A percentile compares a stretch with the other conserved stretches of the same genome.
Conservation (phyloP, 495 filamentous ascomycete genomes). For the Penicillium angulare region DNA sequence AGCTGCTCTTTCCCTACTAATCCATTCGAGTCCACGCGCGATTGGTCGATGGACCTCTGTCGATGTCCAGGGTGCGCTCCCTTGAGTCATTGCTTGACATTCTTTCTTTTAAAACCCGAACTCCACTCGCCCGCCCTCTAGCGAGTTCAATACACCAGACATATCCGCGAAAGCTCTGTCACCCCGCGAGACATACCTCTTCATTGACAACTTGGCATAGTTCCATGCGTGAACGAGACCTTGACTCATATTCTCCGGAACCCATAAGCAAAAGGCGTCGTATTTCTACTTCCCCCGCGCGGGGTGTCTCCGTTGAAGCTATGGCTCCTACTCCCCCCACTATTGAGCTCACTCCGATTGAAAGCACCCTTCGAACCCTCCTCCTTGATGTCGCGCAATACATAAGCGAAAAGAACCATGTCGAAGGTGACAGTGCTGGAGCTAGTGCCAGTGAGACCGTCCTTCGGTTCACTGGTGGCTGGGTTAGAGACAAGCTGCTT, state of each 20-base stretch:
- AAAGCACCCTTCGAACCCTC: constrained; percentile 65
- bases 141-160: constrained; percentile 8
- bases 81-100: constrained; percentile 16
- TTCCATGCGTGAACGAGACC: constrained; percentile 33
- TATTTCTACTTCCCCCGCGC: constrained; percentile 21
- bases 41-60: constrained; percentile 16
- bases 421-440: constrained; percentile 32
- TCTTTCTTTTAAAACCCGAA: constrained; percentile 4
- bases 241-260: constrained; percentile 18
- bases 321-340: constrained; percentile 32
- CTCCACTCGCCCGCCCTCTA: constrained; percentile 17
- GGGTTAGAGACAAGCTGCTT: constrained; percentile 96
- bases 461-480: constrained; percentile 92
- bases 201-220: constrained; percentile 7
- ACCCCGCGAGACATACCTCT: constrained; percentile 6
- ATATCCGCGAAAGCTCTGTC: constrained; percentile 11
- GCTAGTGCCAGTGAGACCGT: constrained; percentile 26
- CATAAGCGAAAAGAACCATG: constrained; percentile 55
- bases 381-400: constrained; percentile 72
- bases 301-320: constrained; percentile 9
- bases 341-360: constrained; percentile 63
- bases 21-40: not conserved
- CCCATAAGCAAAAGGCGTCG: constrained; percentile 36
- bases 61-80: constrained; percentile 24
- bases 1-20: not conserved